Percentiles rank a stretch among this genome's conserved stretches.
phyloP scores from a whole-genome alignment of 2,329 filamentous ascomycete genomes.

The Clarireedia homoeocarpa region DNA sequence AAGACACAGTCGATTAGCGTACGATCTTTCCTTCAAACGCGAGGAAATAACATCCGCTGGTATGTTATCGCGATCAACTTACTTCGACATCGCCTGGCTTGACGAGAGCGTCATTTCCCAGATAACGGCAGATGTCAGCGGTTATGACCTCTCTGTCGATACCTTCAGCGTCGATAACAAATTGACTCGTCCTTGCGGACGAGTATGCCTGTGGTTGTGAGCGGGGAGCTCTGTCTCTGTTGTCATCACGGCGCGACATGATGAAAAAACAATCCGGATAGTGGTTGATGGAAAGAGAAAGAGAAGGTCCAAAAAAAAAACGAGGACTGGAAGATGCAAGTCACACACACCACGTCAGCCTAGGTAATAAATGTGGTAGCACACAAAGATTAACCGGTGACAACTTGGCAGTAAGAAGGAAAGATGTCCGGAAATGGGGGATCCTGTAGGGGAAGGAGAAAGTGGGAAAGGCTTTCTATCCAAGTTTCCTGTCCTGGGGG shows the following conservation, averaged over 20 bases:
- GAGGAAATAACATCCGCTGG: too few relatives aligned
- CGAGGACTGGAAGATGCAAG: conserved; percentile 25
- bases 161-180: conserved; percentile 72
- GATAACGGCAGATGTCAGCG: conserved; percentile 75
- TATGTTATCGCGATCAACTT: conserved; percentile 28
- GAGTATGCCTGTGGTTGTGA: conserved; percentile 31
- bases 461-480: conserved; percentile 4
- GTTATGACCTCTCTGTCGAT: conserved; percentile 81
- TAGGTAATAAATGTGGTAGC: conserved; percentile 20
- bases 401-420: conserved; percentile 12
- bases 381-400: conserved; percentile 16
- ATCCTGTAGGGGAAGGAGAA: not conserved
- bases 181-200: conserved; percentile 58
- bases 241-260: conserved; percentile 13
- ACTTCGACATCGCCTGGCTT: conserved; percentile 69
- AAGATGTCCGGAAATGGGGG: conserved; percentile 12
- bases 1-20: conserved; percentile 9
- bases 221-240: conserved; percentile 18
- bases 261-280: conserved; percentile 14
- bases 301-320: conserved; percentile 20
- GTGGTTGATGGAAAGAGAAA: conserved; percentile 27
- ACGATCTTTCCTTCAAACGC: not conserved
- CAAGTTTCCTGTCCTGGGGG: conserved; percentile 2
- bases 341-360: conserved; percentile 31
- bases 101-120: conserved; percentile 75